Base-by-base conservation (phyloP, 495 filamentous ascomycete genomes). In the Penicillium longicatenatum region DNA sequence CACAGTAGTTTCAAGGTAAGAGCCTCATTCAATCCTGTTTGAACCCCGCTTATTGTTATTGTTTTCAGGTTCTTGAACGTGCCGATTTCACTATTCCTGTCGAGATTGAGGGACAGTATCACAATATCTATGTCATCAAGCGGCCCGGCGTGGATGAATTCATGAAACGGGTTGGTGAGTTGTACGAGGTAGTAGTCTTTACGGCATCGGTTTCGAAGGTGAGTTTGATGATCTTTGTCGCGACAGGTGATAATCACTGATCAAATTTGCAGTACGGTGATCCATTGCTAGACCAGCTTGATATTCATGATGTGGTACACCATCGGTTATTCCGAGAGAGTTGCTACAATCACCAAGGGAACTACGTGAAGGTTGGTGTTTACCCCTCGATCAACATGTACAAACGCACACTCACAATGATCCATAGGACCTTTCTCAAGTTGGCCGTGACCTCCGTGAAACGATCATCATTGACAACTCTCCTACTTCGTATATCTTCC, bases 391-490 rank as follows among this genome's bases (percentile, higher is more conserved):
- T 17, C 37, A 39, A 39, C 3, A 17, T 17, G 14, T 20, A 8
- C 9, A 42, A 9, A 22, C 24, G 22, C 24, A 57, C 39, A 12
- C 47, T 46, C 33, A 53, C 70, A 55, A 75, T 59, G 9, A 9
- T 52, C 54, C 21, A 51, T 57, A 87, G 86, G 94, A 99, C 69
- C 85, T 99, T 29, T 97, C 94, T 16, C 94, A 97, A 80, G 84
- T 99, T 51, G 94, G 94, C 48, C 89, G 94, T 52, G 92, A 99
- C 74, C 86, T 99, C 47, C 89, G 88, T 65, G 94, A 98, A 68
- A 98, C 93, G 3, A 99, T 99, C 69, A 99, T 99, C 70, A 99
- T 99, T 67, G 94, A 99, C 77, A 99, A 99, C 75, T 98, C 94
- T 21, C 95, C 94, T 17, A 99, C 95, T 16, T 97, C 93, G 20